Conservation (phyloP, 1,139 yeast species). For the Candida mesenterica region DNA sequence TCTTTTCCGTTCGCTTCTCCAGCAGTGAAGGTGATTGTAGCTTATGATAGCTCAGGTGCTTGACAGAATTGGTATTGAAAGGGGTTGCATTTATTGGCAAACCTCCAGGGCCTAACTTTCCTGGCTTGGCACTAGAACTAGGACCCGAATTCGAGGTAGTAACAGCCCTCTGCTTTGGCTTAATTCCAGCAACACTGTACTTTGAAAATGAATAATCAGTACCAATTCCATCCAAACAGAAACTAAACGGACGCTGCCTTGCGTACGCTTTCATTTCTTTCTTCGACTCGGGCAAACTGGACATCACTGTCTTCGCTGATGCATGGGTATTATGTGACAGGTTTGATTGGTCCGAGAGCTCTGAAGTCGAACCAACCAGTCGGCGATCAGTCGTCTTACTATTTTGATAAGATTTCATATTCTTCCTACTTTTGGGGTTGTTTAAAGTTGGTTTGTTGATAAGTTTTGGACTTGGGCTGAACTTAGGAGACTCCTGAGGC, state of each 20-base stretch:
- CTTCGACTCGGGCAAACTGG: slow-evolving; percentile 12
- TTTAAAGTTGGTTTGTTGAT: background rate
- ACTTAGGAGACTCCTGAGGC: background rate
- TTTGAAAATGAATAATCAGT: slow-evolving; percentile 34
- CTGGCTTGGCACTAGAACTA: background rate
- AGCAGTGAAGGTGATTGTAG: background rate
- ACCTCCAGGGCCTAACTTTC: slow-evolving; percentile 1
- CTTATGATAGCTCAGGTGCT: background rate
- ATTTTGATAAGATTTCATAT: slow-evolving; percentile 12
- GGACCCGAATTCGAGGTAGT: background rate
- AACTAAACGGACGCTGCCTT: slow-evolving; percentile 32
- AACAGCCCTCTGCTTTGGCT: background rate
- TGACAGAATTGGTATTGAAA: background rate
- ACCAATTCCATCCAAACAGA: slow-evolving; percentile 29
- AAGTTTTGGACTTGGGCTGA: too few species aligned
- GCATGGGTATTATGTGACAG: background rate
- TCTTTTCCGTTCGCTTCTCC: background rate
- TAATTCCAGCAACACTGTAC: slow-evolving; percentile 10
- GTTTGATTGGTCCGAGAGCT: slow-evolving; percentile 1
- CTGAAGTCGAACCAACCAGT: slow-evolving; percentile 4
- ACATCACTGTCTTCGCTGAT: background rate
- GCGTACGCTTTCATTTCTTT: slow-evolving; percentile 21
- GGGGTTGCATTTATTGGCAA: background rate
- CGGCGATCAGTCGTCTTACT: slow-evolving; percentile 4
- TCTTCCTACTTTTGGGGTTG: slow-evolving; percentile 12